phyloP scores from a whole-genome alignment of 78 protist genomes.

The Parvularia atlantis region DNA sequence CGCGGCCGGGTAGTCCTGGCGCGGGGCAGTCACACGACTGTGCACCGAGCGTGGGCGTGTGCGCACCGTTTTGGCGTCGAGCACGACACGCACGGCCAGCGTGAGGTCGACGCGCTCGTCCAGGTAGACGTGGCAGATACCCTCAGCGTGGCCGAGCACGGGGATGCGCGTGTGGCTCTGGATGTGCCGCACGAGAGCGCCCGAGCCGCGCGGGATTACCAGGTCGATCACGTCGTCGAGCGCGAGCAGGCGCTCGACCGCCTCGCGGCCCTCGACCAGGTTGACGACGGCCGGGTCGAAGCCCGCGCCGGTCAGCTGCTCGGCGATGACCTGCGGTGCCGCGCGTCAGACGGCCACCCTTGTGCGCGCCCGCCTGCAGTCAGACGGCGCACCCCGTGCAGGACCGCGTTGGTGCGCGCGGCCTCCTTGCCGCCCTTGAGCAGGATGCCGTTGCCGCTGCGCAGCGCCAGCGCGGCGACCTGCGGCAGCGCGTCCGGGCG shows the following conservation, averaged over 20 bases:
- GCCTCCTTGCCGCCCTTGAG: conserved; percentile 78
- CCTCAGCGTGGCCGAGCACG: conserved; percentile 82
- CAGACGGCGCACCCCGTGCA: not conserved
- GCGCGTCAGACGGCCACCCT: conserved; percentile 54
- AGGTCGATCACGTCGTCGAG: conserved; percentile 56
- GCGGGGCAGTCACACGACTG: not conserved
- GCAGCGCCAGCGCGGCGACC: conserved; percentile 30
- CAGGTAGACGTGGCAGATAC: conserved; percentile 48
- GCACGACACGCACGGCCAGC: not conserved
- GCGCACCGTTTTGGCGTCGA: conserved; percentile 48
- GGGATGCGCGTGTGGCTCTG: conserved; percentile 46
- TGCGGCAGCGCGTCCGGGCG: conserved; percentile 54
- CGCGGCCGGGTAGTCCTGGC: conserved; percentile 62
- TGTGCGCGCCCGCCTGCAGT: too few relatives aligned
- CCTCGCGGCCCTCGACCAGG: not conserved
- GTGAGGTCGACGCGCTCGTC: conserved; percentile 16
- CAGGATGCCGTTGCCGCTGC: conserved; percentile 40
- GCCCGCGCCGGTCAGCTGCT: not conserved
- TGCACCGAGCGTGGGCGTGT: not conserved
- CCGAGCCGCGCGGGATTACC: conserved; percentile 74
- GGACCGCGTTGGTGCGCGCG: not conserved
- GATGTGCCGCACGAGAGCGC: conserved; percentile 35
- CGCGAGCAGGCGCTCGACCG: not conserved
- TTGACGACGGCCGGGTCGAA: not conserved
- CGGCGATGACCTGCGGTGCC: conserved; percentile 49